Evolutionary conservation across 192 early-diverging fungal genomes (phyloP).

Genomic region (Coemansia reversa): DNA sequence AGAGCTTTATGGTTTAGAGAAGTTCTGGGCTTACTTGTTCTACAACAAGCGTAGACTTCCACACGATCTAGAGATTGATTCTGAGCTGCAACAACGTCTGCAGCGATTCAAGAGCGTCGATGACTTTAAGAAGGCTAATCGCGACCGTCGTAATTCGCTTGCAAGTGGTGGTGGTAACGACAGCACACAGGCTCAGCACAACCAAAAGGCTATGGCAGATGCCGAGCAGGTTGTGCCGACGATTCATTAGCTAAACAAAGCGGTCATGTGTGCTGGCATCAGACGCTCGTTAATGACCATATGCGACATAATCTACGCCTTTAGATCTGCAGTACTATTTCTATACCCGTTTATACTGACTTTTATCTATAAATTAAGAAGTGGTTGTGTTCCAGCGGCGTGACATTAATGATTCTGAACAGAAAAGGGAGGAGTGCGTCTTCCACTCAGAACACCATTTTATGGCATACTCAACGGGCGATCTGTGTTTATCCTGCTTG

Average conservation of each 20-base stretch:
- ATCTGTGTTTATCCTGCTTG: background rate
- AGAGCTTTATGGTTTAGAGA: constrained; percentile 87
- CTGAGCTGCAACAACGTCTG: constrained; percentile 58
- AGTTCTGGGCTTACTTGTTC: constrained; percentile 93
- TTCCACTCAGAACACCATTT: background rate
- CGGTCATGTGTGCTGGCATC: background rate
- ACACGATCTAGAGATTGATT: constrained; percentile 58
- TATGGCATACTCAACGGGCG: background rate
- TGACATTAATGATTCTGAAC: background rate
- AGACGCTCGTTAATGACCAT: background rate
- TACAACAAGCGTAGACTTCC: constrained; percentile 84
- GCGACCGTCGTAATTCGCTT: constrained; percentile 40
- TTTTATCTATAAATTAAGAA: background rate
- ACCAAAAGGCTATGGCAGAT: constrained; percentile 38
- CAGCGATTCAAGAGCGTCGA: constrained; percentile 64
- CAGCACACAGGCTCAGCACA: constrained; percentile 26
- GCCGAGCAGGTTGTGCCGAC: constrained; percentile 30
- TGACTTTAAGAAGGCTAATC: constrained; percentile 57
- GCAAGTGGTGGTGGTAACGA: constrained; percentile 3
- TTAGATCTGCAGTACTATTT: background rate
- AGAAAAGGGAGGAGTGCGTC: background rate
- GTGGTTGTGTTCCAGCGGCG: background rate
- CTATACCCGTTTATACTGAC: background rate
- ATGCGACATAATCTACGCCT: background rate
- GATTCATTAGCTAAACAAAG: background rate